These are phyloP conservation scores for Phytophthora capsici DNA, from an alignment of 352 stramenopile species.

Conservation along the genomic window DNA sequence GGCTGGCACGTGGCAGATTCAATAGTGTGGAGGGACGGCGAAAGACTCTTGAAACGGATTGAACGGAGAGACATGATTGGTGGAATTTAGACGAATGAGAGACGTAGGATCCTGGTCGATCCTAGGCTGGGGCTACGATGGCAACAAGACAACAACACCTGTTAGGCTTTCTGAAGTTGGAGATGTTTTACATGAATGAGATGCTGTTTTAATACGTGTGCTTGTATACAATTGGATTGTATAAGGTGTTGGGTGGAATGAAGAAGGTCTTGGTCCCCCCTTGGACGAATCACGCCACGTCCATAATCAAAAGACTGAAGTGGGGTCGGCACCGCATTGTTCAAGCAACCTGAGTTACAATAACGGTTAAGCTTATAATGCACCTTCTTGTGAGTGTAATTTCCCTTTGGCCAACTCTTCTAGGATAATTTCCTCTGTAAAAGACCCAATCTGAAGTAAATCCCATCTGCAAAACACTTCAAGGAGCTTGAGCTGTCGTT, in stretches of 20 bases:
- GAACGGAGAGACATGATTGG: slow-evolving; percentile 10
- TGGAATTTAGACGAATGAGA: slow-evolving; percentile 19
- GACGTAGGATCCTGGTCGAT: slow-evolving; percentile 13
- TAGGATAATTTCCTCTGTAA: background rate
- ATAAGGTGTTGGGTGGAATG: background rate
- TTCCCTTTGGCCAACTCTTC: background rate
- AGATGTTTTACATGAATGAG: background rate
- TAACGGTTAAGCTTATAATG: too few species aligned
- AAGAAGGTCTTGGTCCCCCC: slow-evolving; percentile 12
- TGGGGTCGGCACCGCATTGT: background rate
- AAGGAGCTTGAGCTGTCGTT: slow-evolving; percentile 11
- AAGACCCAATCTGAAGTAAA: slow-evolving; percentile 20
- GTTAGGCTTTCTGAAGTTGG: background rate
- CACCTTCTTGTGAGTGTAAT: background rate
- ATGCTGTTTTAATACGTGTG: background rate
- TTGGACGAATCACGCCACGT: slow-evolving; percentile 17
- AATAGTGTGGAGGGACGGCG: slow-evolving; percentile 25
- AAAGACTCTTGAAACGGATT: slow-evolving; percentile 20
- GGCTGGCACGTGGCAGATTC: slow-evolving; percentile 30
- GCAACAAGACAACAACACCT: slow-evolving; percentile 1
- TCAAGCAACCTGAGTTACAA: too few species aligned
- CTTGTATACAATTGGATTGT: background rate
- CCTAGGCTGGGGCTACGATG: slow-evolving; percentile 7
- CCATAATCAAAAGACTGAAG: slow-evolving; percentile 18
- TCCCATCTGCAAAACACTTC: slow-evolving; percentile 25